Percentiles rank a stretch among this genome's conserved stretches.
These are phyloP conservation scores for Backusella mclennaniae DNA, from an alignment of 192 early-diverging fungal genomes.

Conservation along the genomic window DNA sequence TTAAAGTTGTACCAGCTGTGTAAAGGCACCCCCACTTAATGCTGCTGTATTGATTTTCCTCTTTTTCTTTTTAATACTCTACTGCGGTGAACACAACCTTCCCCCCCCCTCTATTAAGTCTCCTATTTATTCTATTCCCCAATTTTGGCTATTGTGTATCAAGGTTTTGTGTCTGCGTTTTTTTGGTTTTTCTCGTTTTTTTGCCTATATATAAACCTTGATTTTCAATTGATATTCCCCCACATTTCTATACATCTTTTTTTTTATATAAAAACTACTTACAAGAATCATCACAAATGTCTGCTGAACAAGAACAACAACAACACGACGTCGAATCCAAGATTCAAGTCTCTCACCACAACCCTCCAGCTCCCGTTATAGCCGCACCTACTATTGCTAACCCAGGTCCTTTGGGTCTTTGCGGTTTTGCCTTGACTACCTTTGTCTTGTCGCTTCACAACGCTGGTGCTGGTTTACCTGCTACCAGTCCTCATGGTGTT, in stretches of 20 bases:
- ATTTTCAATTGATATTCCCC: constrained; percentile 9
- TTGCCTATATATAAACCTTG: not conserved
- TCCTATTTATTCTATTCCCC: not conserved
- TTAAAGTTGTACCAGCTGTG: not conserved
- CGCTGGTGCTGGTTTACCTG: constrained; percentile 58
- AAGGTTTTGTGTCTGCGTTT: not conserved
- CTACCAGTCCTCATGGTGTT: constrained; percentile 54
- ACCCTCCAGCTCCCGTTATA: constrained; percentile 26
- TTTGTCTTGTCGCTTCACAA: constrained; percentile 73
- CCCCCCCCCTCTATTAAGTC: not conserved
- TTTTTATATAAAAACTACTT: not conserved
- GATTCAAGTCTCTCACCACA: not conserved
- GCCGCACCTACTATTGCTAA: constrained; percentile 46
- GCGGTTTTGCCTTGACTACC: constrained; percentile 63
- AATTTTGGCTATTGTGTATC: not conserved
- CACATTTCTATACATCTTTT: not conserved
- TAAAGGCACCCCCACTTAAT: not conserved
- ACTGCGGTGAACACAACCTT: not conserved
- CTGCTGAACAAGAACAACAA: constrained; percentile 13
- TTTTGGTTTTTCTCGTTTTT: not conserved
- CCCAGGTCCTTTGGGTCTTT: constrained; percentile 63
- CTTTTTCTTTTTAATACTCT: not conserved
- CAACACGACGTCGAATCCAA: constrained; percentile 22
- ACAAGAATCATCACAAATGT: not conserved
- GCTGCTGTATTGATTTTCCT: not conserved